Base-by-base conservation (phyloP, 257 asterid species). In the Marsdenia floribunda region DNA sequence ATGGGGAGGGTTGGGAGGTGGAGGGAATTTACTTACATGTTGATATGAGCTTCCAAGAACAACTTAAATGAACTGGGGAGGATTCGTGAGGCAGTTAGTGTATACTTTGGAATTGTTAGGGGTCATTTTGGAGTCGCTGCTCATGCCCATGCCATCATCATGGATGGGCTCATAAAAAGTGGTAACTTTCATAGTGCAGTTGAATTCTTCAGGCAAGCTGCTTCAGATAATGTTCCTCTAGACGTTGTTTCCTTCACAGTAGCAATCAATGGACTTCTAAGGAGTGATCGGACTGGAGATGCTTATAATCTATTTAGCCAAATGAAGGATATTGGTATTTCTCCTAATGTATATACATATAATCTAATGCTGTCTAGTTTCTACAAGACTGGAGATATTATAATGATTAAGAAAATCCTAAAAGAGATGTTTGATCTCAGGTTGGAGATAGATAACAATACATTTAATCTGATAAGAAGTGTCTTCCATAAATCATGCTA, bases 61-160 rank as follows among this genome's bases (percentile, higher is more conserved):
- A n/a, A n/a, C n/a, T n/a, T n/a, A n/a, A n/a, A n/a, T n/a, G n/a
- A n/a, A n/a, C n/a, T n/a, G n/a, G n/a, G n/a, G n/a, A n/a, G n/a
- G n/a, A n/a, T n/a, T n/a, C n/a, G n/a, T 19, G 89, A 88, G 70
- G 95, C 97, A 40, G 81, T 88, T 68, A 81, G 85, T 29, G 89
- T 88, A 33, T 90, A 91, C 79, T 66, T 47, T 64, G 95, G 91
- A 71, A 87, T 90, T 68, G 71, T 88, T 67, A 84, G 66, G 21
- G 78, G 68, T 72, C 82, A 82, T 52, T 66, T 75, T 82, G 76
- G 67, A 57, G 72, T 80, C 47, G 87, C 80, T 75, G 85, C 90
- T 83, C 92, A 87, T 61, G 54, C 87, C 63, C 96, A 86, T 79
- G 87, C 95, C 19, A 82, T 88, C 72, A 82, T 91, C 42, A 55